Conservation (phyloP, 2,329 filamentous ascomycete genomes). For the Paecilomyces fulvus region DNA sequence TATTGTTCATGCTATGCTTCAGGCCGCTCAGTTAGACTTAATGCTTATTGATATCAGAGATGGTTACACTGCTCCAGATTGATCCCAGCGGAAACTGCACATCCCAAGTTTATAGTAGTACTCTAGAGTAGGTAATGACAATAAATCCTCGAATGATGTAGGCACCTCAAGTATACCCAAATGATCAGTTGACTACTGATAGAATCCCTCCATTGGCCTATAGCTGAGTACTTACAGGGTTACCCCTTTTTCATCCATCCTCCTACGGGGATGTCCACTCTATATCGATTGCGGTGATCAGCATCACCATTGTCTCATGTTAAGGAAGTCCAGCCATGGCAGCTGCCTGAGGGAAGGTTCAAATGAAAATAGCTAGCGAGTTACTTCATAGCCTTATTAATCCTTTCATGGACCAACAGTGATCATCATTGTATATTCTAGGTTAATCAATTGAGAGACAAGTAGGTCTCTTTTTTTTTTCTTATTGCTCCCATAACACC, state of each 20-base stretch:
- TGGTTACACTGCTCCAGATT: neutral
- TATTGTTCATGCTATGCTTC: no score
- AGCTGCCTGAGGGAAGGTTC: neutral
- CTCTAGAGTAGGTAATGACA: neutral
- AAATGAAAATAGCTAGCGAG: neutral
- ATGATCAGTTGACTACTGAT: neutral
- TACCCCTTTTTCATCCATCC: neutral
- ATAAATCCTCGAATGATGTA: neutral
- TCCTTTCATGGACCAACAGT: neutral
- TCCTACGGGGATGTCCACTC: neutral
- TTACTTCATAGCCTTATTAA: neutral
- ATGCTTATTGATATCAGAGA: neutral
- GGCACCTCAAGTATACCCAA: neutral
- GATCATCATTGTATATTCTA: neutral
- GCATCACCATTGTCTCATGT: neutral
- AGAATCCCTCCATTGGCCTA: neutral
- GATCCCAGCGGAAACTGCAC: neutral
- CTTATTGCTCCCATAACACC: neutral
- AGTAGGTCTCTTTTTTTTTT: neutral
- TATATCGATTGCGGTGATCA: neutral
- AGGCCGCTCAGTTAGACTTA: neutral
- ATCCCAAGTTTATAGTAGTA: neutral
- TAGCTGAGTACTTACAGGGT: no score
- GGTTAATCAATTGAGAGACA: neutral
- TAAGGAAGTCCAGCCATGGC: neutral